These are phyloP conservation scores for Xylaria telfairii DNA, from an alignment of 495 filamentous ascomycete species.

Conservation along the genomic window DNA sequence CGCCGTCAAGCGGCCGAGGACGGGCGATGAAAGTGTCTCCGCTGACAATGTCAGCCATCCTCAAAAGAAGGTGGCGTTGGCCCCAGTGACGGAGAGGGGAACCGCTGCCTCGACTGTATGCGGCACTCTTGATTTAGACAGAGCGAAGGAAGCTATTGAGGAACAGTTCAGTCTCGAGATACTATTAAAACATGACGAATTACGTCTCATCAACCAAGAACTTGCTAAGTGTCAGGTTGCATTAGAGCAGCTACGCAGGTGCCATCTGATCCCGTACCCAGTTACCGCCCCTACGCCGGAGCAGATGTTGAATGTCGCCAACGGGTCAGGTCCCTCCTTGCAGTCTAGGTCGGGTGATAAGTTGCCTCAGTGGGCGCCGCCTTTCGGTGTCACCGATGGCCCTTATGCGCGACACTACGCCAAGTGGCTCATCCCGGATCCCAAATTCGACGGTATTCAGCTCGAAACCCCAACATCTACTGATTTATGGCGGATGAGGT, in stretches of 20 bases:
- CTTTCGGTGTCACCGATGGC: slow-evolving; percentile 88
- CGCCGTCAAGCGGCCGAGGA: slow-evolving; percentile 46
- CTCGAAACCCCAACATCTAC: slow-evolving; percentile 43
- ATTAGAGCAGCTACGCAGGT: slow-evolving; percentile 93
- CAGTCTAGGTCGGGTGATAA: slow-evolving; percentile 60
- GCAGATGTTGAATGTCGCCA: slow-evolving; percentile 68
- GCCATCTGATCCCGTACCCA: slow-evolving; percentile 87
- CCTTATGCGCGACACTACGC: slow-evolving; percentile 94
- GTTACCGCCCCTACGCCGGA: slow-evolving; percentile 63
- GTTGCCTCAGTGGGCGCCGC: slow-evolving; percentile 70
- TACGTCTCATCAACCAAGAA: slow-evolving; percentile 94
- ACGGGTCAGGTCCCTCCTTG: slow-evolving; percentile 73
- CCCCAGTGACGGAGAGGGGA: slow-evolving; percentile 29
- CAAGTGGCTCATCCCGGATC: slow-evolving; percentile 90
- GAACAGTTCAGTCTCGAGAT: slow-evolving; percentile 91
- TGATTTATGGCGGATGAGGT: slow-evolving; percentile 45
- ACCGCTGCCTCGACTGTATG: slow-evolving; percentile 24
- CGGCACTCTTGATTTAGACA: slow-evolving; percentile 38
- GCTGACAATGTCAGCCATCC: slow-evolving; percentile 43
- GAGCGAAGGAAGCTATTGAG: slow-evolving; percentile 74
- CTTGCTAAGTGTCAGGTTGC: slow-evolving; percentile 93
- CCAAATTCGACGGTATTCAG: slow-evolving; percentile 76
- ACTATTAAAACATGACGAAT: slow-evolving; percentile 89
- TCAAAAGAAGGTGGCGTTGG: slow-evolving; percentile 40
- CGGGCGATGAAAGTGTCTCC: slow-evolving; percentile 32